A percentile compares a stretch with the other conserved stretches of the same genome.
Conservation (phyloP, 176 grass and related monocot genomes). For the Chloris gayana region DNA sequence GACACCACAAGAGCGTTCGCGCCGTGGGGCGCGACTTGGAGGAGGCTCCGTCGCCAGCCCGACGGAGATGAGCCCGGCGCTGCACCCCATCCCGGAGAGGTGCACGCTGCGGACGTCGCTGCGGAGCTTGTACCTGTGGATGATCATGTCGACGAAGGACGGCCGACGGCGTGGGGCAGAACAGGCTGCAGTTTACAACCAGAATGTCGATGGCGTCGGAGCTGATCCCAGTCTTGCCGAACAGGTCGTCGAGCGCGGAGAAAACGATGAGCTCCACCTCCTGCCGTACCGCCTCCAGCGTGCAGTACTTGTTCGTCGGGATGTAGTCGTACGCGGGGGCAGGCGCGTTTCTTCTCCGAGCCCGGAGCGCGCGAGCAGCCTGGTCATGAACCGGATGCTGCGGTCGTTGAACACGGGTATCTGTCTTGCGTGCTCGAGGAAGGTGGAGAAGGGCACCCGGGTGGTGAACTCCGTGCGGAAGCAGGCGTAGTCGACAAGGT, state of each 20-base stretch:
- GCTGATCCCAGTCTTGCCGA: slow-evolving; percentile 52
- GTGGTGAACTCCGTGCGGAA: slow-evolving; percentile 52
- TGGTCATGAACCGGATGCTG: slow-evolving; percentile 62
- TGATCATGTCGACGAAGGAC: slow-evolving; percentile 67
- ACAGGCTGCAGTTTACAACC: slow-evolving; percentile 73
- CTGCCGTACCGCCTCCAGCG: slow-evolving; percentile 49
- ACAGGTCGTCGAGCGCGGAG: slow-evolving; percentile 65
- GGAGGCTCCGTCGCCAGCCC: slow-evolving; percentile 51
- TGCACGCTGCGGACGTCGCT: slow-evolving; percentile 62
- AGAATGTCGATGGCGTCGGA: slow-evolving; percentile 55
- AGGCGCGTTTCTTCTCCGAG: slow-evolving; percentile 66
- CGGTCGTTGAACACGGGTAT: slow-evolving; percentile 49
- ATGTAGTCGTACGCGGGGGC: slow-evolving; percentile 62
- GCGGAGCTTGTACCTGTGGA: slow-evolving; percentile 61
- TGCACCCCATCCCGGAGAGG: slow-evolving; percentile 78
- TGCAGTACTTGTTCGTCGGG: slow-evolving; percentile 46
- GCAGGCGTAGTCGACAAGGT: slow-evolving; percentile 73
- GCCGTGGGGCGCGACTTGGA: slow-evolving; percentile 46
- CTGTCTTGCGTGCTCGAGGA: slow-evolving; percentile 64
- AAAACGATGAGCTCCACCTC: slow-evolving; percentile 71
- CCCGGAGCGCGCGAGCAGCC: slow-evolving; percentile 57
- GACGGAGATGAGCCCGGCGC: slow-evolving; percentile 61
- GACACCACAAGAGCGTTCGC: slow-evolving; percentile 68
- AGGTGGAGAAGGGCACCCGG: slow-evolving; percentile 68
- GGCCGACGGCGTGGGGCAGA: slow-evolving; percentile 66